phyloP scores from a whole-genome alignment of 164 flowering plant genomes.

The Liquidambar formosana region DNA sequence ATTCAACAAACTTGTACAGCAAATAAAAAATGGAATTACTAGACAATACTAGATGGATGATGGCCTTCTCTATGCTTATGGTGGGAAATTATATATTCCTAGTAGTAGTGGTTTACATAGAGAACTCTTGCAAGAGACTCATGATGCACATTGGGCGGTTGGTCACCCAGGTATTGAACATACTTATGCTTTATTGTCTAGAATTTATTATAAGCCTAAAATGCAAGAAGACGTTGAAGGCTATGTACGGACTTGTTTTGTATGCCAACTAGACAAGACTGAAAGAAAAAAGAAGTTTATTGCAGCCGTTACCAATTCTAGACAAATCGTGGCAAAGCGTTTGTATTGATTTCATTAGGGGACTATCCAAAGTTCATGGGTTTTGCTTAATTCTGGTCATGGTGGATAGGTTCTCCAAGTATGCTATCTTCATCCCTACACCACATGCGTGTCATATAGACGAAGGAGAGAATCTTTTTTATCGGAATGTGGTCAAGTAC shows the following conservation, averaged over 20 bases:
- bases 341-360: background rate
- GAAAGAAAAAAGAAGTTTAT: background rate
- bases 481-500: background rate
- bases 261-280: background rate
- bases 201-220: too few species aligned
- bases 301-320: background rate
- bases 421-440: background rate
- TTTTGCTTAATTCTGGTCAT: background rate
- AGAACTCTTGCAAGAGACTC: background rate
- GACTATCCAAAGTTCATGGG: background rate
- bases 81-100: background rate
- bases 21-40: too few species aligned
- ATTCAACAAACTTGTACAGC: too few species aligned
- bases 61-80: background rate
- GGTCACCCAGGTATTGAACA: background rate
- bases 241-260: background rate
- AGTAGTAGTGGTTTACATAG: background rate
- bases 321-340: background rate
- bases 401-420: background rate
- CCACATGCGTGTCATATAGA: background rate
- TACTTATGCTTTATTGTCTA: background rate
- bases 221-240: background rate
- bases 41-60: too few species aligned
- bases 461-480: background rate
- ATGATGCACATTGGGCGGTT: background rate